A percentile compares a stretch with the other conserved stretches of the same genome.
Conservation (phyloP, 2,329 filamentous ascomycete genomes). For the Massarina eburnea region DNA sequence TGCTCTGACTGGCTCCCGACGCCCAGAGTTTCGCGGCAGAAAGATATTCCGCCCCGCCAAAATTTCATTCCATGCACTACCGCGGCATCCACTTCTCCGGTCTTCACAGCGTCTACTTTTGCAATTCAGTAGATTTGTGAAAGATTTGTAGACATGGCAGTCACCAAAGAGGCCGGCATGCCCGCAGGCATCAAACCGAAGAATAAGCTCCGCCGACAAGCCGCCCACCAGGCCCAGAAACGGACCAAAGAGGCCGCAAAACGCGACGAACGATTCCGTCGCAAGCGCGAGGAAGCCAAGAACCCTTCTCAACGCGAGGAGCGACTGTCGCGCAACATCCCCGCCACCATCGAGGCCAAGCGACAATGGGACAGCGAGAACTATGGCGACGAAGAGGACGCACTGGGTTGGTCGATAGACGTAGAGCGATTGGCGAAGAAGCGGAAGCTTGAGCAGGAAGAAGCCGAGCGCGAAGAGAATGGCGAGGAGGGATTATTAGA, state of each 20-base stretch:
- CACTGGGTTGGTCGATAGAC: slow-evolving; percentile 48
- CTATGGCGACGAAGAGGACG: slow-evolving; percentile 46
- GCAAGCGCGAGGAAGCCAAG: slow-evolving; percentile 83
- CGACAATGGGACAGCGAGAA: slow-evolving; percentile 80
- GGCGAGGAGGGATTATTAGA: slow-evolving; percentile 36
- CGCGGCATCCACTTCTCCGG: not conserved
- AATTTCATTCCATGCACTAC: slow-evolving; percentile 10
- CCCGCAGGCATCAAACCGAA: slow-evolving; percentile 58
- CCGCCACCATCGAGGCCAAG: slow-evolving; percentile 48
- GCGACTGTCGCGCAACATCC: slow-evolving; percentile 75
- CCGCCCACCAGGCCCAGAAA: slow-evolving; percentile 79
- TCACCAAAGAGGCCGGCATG: slow-evolving; percentile 50
- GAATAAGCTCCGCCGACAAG: slow-evolving; percentile 80
- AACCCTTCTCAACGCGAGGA: slow-evolving; percentile 74
- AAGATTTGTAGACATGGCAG: slow-evolving; percentile 47
- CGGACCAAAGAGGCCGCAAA: slow-evolving; percentile 71
- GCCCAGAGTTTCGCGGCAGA: slow-evolving; percentile 18
- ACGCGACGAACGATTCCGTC: slow-evolving; percentile 73
- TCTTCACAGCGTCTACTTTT: no score
- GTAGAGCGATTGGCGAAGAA: slow-evolving; percentile 49
- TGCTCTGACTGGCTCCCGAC: slow-evolving; percentile 13
- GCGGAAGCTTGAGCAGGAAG: slow-evolving; percentile 45
- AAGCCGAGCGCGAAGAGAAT: slow-evolving; percentile 22
- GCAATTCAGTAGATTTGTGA: no score
- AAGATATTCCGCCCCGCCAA: slow-evolving; percentile 18